Evolutionary conservation across 1,284 basidiomycete genomes (phyloP), one percentile per base, ranked within the genome.

Genomic region (Ceratobasidium sp.): DNA sequence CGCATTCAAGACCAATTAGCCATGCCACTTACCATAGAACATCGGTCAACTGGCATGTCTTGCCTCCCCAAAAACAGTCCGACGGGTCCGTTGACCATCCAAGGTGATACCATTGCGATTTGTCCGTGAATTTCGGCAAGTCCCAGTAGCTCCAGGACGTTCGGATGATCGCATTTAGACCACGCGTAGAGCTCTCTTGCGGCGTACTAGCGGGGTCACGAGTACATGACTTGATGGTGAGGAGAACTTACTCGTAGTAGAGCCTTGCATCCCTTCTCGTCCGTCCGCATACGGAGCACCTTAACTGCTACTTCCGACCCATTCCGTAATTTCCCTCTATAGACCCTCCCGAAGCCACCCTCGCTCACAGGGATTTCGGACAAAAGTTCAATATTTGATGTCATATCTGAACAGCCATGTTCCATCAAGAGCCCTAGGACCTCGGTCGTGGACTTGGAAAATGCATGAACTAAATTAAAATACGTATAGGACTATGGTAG

Each of bases 161-260:
- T 60, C 20, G 31, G 56, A n/a, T 60, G 56, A 15, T 60, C 35
- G 17, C 28, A 60, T 60, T 33, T 60, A n/a, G 56, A 60, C 56
- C 56, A 60, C 28, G 13, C 17, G n/a, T 35, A 60, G 13, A 60
- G 17, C 20, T 60, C 56, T 35, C 23, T 31, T 31, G 56, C 56
- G 7, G 56, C 35, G 20, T 35, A 31, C 56, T 60, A 28, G 56
- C 51, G 11, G 10, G 26, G 26, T 53, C n/a, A 53, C n/a, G 20
- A 53, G 5, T 28, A 7, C 10, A 53, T 53, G n/a, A 20, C 26
- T 53, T 53, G 26, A 47, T 15, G 45, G 39, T 15, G 13, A 17
- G 45, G 45, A 47, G 45, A n/a, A n/a, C 45, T 47, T 15, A 20
- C 45, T 20, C 20, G 10, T 23, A 23, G 3, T 23, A 53, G 20